Conservation (phyloP, 495 filamentous ascomycete species). For the Xylaria castorea region DNA sequence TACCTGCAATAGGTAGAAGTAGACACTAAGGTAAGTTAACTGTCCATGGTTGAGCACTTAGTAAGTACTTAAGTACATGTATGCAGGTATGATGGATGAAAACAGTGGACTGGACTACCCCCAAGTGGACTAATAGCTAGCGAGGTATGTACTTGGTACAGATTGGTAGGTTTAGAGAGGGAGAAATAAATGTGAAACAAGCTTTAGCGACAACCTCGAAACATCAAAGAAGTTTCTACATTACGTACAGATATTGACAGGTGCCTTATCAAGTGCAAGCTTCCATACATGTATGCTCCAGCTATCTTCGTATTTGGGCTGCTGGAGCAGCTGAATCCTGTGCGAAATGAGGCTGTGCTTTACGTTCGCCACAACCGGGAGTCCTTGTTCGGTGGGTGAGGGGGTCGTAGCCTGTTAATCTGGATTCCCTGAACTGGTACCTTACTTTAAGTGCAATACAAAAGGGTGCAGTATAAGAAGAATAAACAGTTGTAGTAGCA, state of each 20-base stretch:
- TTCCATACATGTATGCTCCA: neutral
- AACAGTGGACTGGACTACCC: neutral
- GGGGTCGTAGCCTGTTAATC: neutral
- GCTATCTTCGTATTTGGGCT: conserved; percentile 10
- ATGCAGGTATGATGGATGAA: neutral
- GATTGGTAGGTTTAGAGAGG: neutral
- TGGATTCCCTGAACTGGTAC: no score
- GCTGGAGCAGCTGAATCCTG: conserved; percentile 3
- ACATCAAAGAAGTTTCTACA: conserved; percentile 1
- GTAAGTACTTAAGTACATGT: no score
- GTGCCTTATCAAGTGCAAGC: neutral
- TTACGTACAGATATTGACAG: conserved; percentile 17
- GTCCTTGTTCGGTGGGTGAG: neutral
- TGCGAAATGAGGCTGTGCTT: conserved; percentile 14
- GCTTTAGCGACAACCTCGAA: neutral
- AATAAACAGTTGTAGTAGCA: neutral
- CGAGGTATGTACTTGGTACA: neutral
- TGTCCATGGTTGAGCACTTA: neutral
- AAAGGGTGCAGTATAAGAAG: neutral
- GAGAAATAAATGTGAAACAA: conserved; percentile 3
- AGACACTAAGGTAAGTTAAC: neutral
- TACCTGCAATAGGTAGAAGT: neutral
- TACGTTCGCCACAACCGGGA: conserved; percentile 13
- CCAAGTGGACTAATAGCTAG: conserved; percentile 1
- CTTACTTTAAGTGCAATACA: neutral